phyloP scores from a whole-genome alignment of 1,139 yeast species.

The Candida dubliniensis region DNA sequence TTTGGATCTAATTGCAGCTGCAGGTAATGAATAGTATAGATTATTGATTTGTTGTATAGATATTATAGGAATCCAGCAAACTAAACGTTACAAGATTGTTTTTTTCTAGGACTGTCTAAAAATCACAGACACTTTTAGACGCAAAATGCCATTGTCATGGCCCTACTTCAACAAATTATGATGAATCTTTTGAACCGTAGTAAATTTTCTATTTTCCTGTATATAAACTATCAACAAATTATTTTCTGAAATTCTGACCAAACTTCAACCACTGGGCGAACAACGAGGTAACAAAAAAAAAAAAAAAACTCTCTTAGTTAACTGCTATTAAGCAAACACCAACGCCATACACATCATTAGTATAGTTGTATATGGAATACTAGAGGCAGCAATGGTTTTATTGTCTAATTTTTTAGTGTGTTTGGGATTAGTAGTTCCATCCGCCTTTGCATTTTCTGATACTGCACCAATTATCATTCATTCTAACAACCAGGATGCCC shows the following conservation, averaged over 20 bases:
- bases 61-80: too few species aligned
- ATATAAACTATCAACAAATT: neutral
- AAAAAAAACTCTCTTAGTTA: neutral
- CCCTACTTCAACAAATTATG: too few species aligned
- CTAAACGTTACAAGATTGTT: too few species aligned
- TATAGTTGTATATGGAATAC: neutral
- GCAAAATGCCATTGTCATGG: too few species aligned
- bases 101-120: too few species aligned
- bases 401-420: neutral
- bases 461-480: slow-evolving; percentile 29
- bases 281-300: neutral
- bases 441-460: slow-evolving; percentile 31
- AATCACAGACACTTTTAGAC: too few species aligned
- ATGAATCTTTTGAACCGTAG: too few species aligned
- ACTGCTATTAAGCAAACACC: too few species aligned
- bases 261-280: neutral
- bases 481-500: neutral
- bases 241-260: too few species aligned
- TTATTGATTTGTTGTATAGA: too few species aligned
- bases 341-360: neutral
- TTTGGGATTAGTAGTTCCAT: slow-evolving; percentile 4
- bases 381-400: slow-evolving; percentile 1
- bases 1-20: slow-evolving; percentile 83
- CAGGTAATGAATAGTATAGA: slow-evolving; percentile 40
- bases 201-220: neutral